Percentiles rank a stretch among this genome's conserved stretches.
Conservation (phyloP, 2,329 filamentous ascomycete species). For the Nakataea oryzae region DNA sequence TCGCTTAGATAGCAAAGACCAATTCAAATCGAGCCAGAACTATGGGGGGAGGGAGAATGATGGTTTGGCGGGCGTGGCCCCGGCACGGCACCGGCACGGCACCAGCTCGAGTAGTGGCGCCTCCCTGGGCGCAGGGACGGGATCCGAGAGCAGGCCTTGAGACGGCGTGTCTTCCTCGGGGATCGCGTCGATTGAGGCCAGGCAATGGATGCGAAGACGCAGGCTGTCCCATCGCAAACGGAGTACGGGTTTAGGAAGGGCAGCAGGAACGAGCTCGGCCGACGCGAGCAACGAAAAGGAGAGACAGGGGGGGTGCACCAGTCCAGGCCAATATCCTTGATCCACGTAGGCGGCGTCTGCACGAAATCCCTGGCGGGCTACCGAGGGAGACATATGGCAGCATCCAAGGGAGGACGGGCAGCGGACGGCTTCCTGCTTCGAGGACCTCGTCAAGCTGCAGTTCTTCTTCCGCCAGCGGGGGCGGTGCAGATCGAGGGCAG, state of each 20-base stretch:
- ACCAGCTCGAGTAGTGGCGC: neutral
- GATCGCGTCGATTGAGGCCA: neutral
- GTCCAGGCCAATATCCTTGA: no score
- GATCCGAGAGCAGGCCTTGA: neutral
- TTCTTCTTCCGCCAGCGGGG: neutral
- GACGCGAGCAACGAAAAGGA: neutral
- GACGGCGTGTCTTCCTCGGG: neutral
- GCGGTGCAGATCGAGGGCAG: no score
- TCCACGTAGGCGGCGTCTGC: neutral
- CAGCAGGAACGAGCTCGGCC: neutral
- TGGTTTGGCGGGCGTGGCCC: neutral
- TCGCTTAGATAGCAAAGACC: no score
- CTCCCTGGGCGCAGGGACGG: neutral
- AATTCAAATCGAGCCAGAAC: neutral
- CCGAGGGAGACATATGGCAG: no score
- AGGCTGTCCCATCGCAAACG: neutral
- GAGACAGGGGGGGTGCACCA: no score
- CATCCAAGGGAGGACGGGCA: neutral
- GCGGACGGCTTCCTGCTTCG: neutral
- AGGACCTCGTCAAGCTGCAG: neutral
- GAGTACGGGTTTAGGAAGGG: neutral
- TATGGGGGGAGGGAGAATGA: neutral
- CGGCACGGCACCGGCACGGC: neutral
- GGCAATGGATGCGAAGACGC: neutral
- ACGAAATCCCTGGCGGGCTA: no score